These are phyloP conservation scores for Ustilago nuda DNA, from an alignment of 1,284 basidiomycete genomes.

Conservation along the genomic window DNA sequence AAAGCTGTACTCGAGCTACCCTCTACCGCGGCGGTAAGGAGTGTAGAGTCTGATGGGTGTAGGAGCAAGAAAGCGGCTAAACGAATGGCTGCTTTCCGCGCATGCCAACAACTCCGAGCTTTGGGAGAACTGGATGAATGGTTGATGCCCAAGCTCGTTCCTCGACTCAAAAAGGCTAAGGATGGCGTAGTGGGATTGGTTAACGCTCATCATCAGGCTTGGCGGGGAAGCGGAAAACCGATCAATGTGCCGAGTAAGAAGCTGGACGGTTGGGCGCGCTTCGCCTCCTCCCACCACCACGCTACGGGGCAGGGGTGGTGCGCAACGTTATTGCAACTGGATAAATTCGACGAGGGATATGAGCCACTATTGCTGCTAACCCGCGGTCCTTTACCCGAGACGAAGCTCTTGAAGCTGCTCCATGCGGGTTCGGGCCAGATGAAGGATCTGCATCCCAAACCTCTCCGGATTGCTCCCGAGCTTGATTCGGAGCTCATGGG, in stretches of 20 bases:
- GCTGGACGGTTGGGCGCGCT: constrained; percentile 33
- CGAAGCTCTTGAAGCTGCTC: constrained; percentile 20
- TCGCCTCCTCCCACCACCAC: not conserved
- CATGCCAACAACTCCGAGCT: constrained; percentile 37
- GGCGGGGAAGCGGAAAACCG: constrained; percentile 24
- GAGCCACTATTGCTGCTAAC: constrained; percentile 35
- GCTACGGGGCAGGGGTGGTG: not conserved
- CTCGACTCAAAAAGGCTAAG: not conserved
- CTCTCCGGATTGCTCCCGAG: constrained; percentile 1
- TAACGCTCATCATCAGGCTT: constrained; percentile 31
- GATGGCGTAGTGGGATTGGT: not conserved
- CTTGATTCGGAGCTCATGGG: constrained; percentile 3
- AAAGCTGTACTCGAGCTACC: constrained; percentile 33
- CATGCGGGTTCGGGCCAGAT: not conserved
- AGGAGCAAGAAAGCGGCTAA: constrained; percentile 47
- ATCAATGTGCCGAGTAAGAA: constrained; percentile 30
- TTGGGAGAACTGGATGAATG: constrained; percentile 51
- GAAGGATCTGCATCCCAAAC: constrained; percentile 9
- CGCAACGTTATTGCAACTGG: constrained; percentile 29
- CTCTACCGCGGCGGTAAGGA: constrained; percentile 31
- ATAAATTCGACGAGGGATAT: constrained; percentile 11
- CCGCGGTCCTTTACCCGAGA: constrained; percentile 15
- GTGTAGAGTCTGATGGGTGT: constrained; percentile 26
- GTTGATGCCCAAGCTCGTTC: constrained; percentile 39
- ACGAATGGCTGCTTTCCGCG: constrained; percentile 47